Conservation (phyloP, 2,329 filamentous ascomycete genomes). For the Xylaria arbuscula region DNA sequence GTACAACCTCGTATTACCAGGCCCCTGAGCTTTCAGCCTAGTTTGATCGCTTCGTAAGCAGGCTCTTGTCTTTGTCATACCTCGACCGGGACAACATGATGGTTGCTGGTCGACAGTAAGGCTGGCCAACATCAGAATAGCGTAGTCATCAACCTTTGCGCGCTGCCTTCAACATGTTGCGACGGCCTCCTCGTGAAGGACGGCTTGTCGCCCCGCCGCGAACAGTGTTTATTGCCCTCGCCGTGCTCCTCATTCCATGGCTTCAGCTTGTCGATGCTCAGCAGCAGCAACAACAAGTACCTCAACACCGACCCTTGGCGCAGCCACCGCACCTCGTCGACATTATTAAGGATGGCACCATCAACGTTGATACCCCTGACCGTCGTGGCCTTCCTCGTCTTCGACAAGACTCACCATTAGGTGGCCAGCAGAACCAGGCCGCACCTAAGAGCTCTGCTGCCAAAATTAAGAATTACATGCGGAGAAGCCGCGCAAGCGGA, state of each 20-base stretch:
- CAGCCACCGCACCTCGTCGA: conserved; percentile 45
- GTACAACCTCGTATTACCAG: background rate
- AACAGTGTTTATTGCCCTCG: conserved; percentile 58
- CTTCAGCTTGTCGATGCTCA: conserved; percentile 64
- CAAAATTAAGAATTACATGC: conserved; percentile 32
- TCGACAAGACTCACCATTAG: conserved; percentile 42
- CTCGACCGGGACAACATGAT: conserved; percentile 28
- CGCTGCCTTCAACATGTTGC: conserved; percentile 61
- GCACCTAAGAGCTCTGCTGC: conserved; percentile 45
- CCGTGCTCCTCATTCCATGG: conserved; percentile 62
- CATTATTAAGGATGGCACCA: conserved; percentile 41
- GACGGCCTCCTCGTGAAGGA: conserved; percentile 67
- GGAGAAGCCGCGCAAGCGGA: conserved; percentile 40
- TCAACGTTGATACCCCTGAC: conserved; percentile 40
- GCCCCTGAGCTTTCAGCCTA: background rate
- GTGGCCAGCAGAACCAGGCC: conserved; percentile 37
- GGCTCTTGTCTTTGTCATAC: background rate
- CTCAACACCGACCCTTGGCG: conserved; percentile 42
- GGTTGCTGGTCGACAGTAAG: conserved; percentile 19
- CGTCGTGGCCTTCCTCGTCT: conserved; percentile 36
- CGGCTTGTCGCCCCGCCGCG: conserved; percentile 57
- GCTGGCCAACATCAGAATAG: conserved; percentile 18
- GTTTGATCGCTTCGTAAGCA: conserved; percentile 1
- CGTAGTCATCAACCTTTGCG: conserved; percentile 6
- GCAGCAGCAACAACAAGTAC: conserved; percentile 62